phyloP scores from a whole-genome alignment of 257 asterid species.

The Cruciata laevipes region DNA sequence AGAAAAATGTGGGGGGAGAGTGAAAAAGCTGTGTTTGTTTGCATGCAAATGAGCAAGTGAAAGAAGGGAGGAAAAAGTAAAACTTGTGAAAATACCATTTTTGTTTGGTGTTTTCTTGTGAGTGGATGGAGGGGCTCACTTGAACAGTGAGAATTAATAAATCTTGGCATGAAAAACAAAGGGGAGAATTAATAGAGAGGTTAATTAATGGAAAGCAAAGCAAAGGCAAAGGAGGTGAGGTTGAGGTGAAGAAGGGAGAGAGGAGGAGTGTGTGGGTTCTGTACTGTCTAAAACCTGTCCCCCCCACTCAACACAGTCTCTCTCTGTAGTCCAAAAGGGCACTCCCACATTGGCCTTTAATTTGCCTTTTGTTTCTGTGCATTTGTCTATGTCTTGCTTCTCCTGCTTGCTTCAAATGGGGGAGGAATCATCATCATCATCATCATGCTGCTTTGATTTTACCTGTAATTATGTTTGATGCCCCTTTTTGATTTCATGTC shows the following conservation, averaged over 20 bases:
- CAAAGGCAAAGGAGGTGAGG: neutral
- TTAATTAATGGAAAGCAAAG: constrained; percentile 41
- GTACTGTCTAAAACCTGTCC: constrained; percentile 92
- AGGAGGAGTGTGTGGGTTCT: constrained; percentile 57
- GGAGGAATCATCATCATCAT: constrained; percentile 46
- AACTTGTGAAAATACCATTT: constrained; percentile 22
- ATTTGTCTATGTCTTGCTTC: constrained; percentile 74
- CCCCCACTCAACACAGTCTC: constrained; percentile 76
- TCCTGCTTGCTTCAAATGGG: constrained; percentile 64
- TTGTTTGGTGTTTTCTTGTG: constrained; percentile 34
- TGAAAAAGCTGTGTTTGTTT: constrained; percentile 27
- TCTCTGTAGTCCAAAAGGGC: constrained; percentile 59
- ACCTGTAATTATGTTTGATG: constrained; percentile 66
- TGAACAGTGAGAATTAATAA: constrained; percentile 5
- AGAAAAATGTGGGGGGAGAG: constrained; percentile 7
- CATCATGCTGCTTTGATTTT: constrained; percentile 43
- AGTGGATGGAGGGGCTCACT: constrained; percentile 37
- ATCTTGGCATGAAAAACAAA: neutral
- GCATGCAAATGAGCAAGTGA: constrained; percentile 29
- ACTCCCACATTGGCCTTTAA: constrained; percentile 51
- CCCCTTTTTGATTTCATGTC: constrained; percentile 36
- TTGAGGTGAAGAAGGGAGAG: neutral
- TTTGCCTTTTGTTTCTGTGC: constrained; percentile 69
- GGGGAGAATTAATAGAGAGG: constrained; percentile 18
- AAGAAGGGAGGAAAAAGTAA: constrained; percentile 17